A percentile compares a stretch with the other conserved stretches of the same genome.
These are phyloP conservation scores for Bremia lactucae DNA, from an alignment of 352 stramenopile genomes.

Conservation along the genomic window DNA sequence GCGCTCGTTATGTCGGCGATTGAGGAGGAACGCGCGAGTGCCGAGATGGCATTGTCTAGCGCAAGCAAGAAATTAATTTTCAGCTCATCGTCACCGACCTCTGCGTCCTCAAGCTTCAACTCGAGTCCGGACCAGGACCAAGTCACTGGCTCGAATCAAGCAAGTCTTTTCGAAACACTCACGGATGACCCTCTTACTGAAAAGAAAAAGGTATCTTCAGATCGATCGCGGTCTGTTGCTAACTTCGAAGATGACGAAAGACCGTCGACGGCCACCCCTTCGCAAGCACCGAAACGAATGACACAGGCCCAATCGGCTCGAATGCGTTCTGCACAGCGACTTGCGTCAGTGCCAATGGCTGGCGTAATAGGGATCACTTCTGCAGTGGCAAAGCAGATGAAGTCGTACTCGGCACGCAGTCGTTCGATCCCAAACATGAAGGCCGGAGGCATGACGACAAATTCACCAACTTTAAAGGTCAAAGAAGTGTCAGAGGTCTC, in stretches of 20 bases:
- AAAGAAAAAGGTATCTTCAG: not conserved
- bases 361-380: conserved; percentile 5
- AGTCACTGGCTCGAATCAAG: not conserved
- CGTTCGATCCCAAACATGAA: conserved; percentile 6
- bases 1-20: conserved; percentile 24
- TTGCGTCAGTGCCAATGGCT: not conserved
- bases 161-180: not conserved
- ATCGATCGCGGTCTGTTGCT: conserved; percentile 8
- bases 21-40: conserved; percentile 14
- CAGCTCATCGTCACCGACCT: conserved; percentile 11
- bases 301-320: conserved; percentile 12
- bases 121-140: conserved; percentile 9
- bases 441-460: conserved; percentile 1
- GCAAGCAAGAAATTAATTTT: conserved; percentile 1
- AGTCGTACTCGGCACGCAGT: conserved; percentile 2
- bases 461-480: too few species aligned
- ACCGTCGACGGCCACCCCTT: not conserved
- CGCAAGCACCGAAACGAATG: not conserved
- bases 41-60: conserved; percentile 3
- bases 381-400: not conserved
- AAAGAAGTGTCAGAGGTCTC: too few species aligned
- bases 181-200: not conserved
- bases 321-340: not conserved
- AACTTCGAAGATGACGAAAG: conserved; percentile 11
- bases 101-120: conserved; percentile 14